phyloP scores from a whole-genome alignment of 2,329 filamentous ascomycete genomes.

The Sporothrix protearum region DNA sequence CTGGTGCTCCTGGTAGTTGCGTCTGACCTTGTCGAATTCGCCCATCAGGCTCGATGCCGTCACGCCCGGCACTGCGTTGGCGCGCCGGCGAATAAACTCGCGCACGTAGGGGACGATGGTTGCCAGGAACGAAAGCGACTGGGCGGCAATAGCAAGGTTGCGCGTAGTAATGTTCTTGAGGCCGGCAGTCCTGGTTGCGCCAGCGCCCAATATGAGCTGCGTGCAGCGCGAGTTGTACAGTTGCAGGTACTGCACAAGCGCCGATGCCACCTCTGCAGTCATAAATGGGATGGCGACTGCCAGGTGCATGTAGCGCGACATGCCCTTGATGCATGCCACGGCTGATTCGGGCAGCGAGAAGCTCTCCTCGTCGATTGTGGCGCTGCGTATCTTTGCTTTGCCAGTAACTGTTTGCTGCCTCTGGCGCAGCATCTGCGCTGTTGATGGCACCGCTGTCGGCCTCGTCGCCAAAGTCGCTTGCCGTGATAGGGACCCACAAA shows the following conservation, averaged over 20 bases:
- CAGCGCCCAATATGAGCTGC: constrained; percentile 93
- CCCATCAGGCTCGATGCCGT: constrained; percentile 58
- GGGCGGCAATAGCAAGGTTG: constrained; percentile 86
- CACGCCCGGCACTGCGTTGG: constrained; percentile 46
- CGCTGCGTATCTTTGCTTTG: constrained; percentile 66
- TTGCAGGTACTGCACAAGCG: constrained; percentile 80
- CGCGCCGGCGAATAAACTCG: constrained; percentile 83
- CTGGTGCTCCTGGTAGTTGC: constrained; percentile 83
- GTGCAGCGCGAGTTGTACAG: constrained; percentile 94
- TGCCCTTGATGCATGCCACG: constrained; percentile 72
- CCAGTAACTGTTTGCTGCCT: constrained; percentile 27
- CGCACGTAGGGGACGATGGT: constrained; percentile 84
- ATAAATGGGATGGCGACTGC: constrained; percentile 84
- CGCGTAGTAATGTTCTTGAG: constrained; percentile 96
- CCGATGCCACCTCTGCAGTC: constrained; percentile 74
- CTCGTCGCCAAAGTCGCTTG: constrained; percentile 38
- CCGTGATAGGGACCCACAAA: constrained; percentile 53
- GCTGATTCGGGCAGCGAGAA: constrained; percentile 85
- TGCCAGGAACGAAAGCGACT: constrained; percentile 83
- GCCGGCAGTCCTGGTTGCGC: constrained; percentile 81
- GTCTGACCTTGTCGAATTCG: constrained; percentile 84
- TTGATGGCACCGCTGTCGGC: constrained; percentile 32
- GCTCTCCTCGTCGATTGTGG: constrained; percentile 76
- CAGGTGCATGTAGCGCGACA: constrained; percentile 78
- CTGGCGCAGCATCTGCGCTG: not conserved